Conservation (phyloP, 495 filamentous ascomycete species). For the Aspergillus sclerotiicarbonarius region DNA sequence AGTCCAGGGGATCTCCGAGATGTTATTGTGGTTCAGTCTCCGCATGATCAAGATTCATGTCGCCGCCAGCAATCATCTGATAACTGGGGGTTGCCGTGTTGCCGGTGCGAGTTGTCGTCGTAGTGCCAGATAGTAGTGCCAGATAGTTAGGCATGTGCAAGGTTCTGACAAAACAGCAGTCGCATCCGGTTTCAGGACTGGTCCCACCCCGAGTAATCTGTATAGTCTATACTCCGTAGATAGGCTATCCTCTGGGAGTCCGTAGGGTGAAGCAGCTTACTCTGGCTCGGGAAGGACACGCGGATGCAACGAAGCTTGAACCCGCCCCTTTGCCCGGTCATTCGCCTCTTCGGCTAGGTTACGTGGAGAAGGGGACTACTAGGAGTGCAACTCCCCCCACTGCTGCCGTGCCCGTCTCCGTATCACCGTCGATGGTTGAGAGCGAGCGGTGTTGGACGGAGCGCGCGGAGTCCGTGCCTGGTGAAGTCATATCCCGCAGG, state of each 20-base stretch:
- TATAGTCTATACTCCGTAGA: too few species aligned
- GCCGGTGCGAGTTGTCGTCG: not conserved
- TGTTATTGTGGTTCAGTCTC: not conserved
- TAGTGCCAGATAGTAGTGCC: too few species aligned
- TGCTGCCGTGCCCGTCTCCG: not conserved
- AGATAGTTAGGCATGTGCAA: too few species aligned
- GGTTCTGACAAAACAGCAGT: not conserved
- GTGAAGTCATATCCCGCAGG: too few species aligned
- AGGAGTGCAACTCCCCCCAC: not conserved
- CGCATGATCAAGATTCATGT: slow-evolving; percentile 3
- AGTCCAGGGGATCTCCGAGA: not conserved
- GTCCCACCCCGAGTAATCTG: not conserved
- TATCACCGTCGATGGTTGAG: too few species aligned
- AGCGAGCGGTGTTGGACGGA: not conserved
- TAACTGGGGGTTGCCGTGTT: not conserved
- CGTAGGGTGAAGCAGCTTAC: slow-evolving; percentile 12
- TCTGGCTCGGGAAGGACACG: slow-evolving; percentile 14
- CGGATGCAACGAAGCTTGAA: slow-evolving; percentile 18
- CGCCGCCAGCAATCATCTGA: slow-evolving; percentile 1
- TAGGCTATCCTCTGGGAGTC: too few species aligned
- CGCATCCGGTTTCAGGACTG: not conserved
- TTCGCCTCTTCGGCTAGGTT: slow-evolving; percentile 2
- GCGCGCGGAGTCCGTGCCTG: not conserved
- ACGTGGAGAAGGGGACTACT: not conserved
- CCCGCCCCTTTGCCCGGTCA: slow-evolving; percentile 4